phyloP scores from a whole-genome alignment of 2,329 filamentous ascomycete genomes.

The Penicillium sp. region DNA sequence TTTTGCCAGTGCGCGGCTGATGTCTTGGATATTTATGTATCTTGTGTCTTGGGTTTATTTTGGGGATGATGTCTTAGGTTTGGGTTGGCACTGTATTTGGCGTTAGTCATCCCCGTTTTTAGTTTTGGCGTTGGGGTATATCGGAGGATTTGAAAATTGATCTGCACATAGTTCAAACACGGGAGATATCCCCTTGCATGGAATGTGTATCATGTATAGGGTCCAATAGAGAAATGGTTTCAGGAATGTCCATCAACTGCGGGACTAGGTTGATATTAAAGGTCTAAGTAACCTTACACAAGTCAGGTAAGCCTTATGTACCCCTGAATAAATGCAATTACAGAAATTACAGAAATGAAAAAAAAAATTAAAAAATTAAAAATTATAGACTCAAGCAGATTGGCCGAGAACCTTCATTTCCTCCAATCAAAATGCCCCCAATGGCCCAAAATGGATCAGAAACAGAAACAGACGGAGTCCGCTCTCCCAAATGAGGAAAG shows the following conservation, averaged over 20 bases:
- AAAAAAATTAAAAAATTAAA: background rate
- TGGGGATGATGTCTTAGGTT: background rate
- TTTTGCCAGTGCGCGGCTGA: conserved; percentile 28
- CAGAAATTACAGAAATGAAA: background rate
- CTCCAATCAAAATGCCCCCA: background rate
- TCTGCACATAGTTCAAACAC: background rate
- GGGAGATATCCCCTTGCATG: background rate
- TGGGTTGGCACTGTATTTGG: background rate
- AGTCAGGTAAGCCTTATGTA: background rate
- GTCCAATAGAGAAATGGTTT: background rate
- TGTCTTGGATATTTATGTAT: background rate
- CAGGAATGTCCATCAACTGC: background rate
- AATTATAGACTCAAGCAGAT: background rate
- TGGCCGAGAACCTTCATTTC: background rate
- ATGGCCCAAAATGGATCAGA: background rate
- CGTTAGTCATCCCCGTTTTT: background rate
- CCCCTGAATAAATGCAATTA: background rate
- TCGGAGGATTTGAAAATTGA: background rate
- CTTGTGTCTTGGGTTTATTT: background rate
- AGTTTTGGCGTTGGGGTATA: background rate
- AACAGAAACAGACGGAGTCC: background rate
- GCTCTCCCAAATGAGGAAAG: conserved; percentile 1
- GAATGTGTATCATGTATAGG: background rate
- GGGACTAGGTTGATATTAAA: background rate
- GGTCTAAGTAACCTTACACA: background rate